A percentile compares a stretch with the other conserved stretches of the same genome.
These are phyloP conservation scores for Diplodia sapinea DNA, from an alignment of 2,329 filamentous ascomycete genomes.

Conservation along the genomic window DNA sequence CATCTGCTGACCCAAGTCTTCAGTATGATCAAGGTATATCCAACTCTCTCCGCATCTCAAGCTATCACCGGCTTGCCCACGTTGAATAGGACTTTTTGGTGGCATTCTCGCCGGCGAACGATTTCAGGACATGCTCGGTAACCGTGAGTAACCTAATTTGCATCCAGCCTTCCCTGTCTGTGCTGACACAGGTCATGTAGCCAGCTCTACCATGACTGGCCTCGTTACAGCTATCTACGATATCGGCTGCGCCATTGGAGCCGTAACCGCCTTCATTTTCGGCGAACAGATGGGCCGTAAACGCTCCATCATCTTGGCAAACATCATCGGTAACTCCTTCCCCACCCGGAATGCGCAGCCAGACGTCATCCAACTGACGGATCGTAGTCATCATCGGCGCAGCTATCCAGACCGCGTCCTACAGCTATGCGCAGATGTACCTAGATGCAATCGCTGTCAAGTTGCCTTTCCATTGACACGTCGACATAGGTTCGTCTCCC, in stretches of 20 bases:
- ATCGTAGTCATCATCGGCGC: conserved; percentile 53
- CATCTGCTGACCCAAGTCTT: background rate
- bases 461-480: background rate
- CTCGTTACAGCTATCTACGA: conserved; percentile 65
- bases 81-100: conserved; percentile 37
- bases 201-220: conserved; percentile 46
- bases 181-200: conserved; percentile 37
- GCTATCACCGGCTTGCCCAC: too few species aligned
- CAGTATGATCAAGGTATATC: conserved; percentile 18
- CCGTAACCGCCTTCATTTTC: conserved; percentile 54
- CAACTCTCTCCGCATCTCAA: too few species aligned
- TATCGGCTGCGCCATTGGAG: conserved; percentile 66
- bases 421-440: conserved; percentile 55
- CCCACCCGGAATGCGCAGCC: background rate
- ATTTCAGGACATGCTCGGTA: conserved; percentile 40
- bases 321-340: conserved; percentile 43
- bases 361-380: background rate
- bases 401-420: conserved; percentile 55
- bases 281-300: conserved; percentile 59
- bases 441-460: background rate
- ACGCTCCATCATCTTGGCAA: conserved; percentile 55
- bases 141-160: conserved; percentile 23
- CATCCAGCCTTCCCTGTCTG: background rate
- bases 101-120: conserved; percentile 39
- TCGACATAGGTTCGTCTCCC: conserved; percentile 49